Percentiles rank a stretch among this genome's conserved stretches.
Evolutionary conservation across 331 rosid species (phyloP).

Genomic region (Stylosanthes scabra): DNA sequence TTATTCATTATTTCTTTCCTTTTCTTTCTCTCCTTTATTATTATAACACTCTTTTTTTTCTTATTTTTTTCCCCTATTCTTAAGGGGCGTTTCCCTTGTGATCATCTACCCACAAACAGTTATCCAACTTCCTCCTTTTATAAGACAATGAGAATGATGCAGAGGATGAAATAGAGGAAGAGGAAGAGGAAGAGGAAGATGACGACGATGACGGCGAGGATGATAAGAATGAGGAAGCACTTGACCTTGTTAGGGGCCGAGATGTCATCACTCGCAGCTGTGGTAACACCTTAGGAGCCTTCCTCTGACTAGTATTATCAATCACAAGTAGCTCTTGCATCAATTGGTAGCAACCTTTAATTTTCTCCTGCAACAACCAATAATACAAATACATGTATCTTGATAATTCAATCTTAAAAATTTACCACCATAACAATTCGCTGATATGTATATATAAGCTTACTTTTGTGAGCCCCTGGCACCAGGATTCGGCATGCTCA

Average conservation of each 20-base stretch:
- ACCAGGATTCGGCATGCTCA: constrained; percentile 95
- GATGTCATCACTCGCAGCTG: constrained; percentile 71
- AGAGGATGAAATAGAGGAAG: constrained; percentile 39
- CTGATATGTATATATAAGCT: constrained; percentile 36
- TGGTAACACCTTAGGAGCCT: constrained; percentile 60
- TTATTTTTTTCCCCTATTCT: constrained; percentile 38
- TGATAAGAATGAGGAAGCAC: constrained; percentile 56
- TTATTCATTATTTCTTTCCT: constrained; percentile 41
- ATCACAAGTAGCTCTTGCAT: constrained; percentile 71
- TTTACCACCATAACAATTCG: constrained; percentile 6
- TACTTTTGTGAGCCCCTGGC: constrained; percentile 93
- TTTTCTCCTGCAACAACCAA: constrained; percentile 73
- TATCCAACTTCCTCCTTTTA: constrained; percentile 86
- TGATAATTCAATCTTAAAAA: not conserved
- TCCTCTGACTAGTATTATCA: constrained; percentile 50
- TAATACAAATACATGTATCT: not conserved
- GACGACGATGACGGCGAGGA: constrained; percentile 14
- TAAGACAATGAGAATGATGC: constrained; percentile 53
- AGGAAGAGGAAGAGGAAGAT: constrained; percentile 18
- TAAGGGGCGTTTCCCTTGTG: constrained; percentile 75
- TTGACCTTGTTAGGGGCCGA: constrained; percentile 61
- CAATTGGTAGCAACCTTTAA: constrained; percentile 74
- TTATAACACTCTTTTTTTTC: not conserved
- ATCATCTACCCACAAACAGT: constrained; percentile 74
- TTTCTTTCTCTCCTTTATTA: constrained; percentile 15